Conservation (phyloP, 352 stramenopile genomes). For the Pythium rhizo-oryzae region DNA sequence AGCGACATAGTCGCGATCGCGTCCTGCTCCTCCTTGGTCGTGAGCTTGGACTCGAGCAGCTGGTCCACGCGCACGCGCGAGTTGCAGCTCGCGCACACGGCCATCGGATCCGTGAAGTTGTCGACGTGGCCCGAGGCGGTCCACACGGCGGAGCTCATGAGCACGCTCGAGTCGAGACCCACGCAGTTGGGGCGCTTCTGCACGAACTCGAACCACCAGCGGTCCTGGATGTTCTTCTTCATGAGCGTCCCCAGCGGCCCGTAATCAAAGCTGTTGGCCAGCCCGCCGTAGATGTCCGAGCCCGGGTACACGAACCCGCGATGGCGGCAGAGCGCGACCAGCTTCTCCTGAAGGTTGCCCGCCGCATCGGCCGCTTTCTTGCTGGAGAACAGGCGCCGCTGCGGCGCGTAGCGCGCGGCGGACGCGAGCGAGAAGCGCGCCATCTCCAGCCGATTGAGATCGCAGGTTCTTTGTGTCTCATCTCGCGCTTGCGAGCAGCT, state of each 20-base stretch:
- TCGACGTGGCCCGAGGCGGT: slow-evolving; percentile 95
- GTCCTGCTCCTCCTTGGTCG: slow-evolving; percentile 48
- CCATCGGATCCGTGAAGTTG: slow-evolving; percentile 98
- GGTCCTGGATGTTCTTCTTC: slow-evolving; percentile 98
- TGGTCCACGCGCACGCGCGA: slow-evolving; percentile 76
- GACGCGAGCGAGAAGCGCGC: slow-evolving; percentile 3
- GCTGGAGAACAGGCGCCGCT: slow-evolving; percentile 40
- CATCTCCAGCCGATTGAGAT: background rate
- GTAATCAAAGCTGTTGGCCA: slow-evolving; percentile 98
- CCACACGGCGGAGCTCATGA: slow-evolving; percentile 96
- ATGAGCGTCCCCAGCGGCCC: slow-evolving; percentile 93
- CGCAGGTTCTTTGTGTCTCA: slow-evolving; percentile 10
- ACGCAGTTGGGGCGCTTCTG: slow-evolving; percentile 94
- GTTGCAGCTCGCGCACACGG: slow-evolving; percentile 95
- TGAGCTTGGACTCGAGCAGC: slow-evolving; percentile 57
- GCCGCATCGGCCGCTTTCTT: slow-evolving; percentile 24
- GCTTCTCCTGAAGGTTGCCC: slow-evolving; percentile 63
- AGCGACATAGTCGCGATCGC: slow-evolving; percentile 55
- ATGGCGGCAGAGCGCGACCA: slow-evolving; percentile 85
- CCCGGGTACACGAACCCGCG: slow-evolving; percentile 94
- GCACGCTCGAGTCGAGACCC: slow-evolving; percentile 95
- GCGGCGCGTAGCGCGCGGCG: slow-evolving; percentile 7
- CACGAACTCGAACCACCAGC: slow-evolving; percentile 97
- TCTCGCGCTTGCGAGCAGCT: slow-evolving; percentile 7
- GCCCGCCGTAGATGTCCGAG: slow-evolving; percentile 97